These are phyloP conservation scores for Turnera subulata DNA, from an alignment of 345 rosid genomes.

Conservation along the genomic window DNA sequence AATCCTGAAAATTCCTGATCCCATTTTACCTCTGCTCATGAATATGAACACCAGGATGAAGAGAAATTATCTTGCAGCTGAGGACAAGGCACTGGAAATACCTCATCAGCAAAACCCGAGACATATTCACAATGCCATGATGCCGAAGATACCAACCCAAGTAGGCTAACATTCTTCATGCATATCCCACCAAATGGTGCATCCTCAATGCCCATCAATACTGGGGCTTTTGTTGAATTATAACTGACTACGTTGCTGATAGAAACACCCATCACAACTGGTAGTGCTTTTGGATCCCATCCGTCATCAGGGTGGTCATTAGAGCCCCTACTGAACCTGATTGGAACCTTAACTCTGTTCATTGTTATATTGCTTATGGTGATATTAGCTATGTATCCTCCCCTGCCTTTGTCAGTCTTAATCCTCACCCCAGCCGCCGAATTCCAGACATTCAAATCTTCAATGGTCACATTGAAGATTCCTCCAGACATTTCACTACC, in stretches of 20 bases:
- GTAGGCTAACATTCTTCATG: slow-evolving; percentile 63
- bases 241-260: slow-evolving; percentile 57
- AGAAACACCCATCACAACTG: slow-evolving; percentile 60
- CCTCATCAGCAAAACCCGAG: slow-evolving; percentile 51
- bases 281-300: slow-evolving; percentile 86
- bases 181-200: slow-evolving; percentile 64
- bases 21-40: no score
- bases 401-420: slow-evolving; percentile 88
- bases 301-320: slow-evolving; percentile 82
- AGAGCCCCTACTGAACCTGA: slow-evolving; percentile 83
- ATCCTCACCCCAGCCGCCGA: slow-evolving; percentile 88
- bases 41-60: no score
- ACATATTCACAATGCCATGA: slow-evolving; percentile 82
- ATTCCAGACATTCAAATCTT: slow-evolving; percentile 81
- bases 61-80: slow-evolving; percentile 15
- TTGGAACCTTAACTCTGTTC: slow-evolving; percentile 83
- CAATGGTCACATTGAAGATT: slow-evolving; percentile 53
- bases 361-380: slow-evolving; percentile 54
- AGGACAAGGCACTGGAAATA: slow-evolving; percentile 9
- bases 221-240: slow-evolving; percentile 77
- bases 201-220: slow-evolving; percentile 62
- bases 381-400: slow-evolving; percentile 75
- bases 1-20: no score
- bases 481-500: slow-evolving; percentile 99
- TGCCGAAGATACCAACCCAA: slow-evolving; percentile 42